Evolutionary conservation across 192 early-diverging fungal species (phyloP), one percentile per base, ranked within the genome.

Genomic region (Dissophora ornata): DNA sequence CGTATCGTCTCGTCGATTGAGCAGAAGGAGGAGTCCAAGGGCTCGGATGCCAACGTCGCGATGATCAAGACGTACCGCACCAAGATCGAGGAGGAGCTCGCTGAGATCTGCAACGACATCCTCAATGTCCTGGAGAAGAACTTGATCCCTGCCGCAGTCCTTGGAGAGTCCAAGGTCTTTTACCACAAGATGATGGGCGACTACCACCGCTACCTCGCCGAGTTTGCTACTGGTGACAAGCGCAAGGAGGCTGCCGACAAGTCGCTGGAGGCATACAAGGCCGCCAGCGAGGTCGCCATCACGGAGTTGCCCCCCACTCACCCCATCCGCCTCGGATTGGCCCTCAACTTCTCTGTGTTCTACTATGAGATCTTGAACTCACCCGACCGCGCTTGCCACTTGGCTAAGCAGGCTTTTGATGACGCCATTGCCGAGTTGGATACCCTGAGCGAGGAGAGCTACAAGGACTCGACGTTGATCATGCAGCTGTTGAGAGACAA

Each of bases 121-220:
- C 90, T 99, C 28, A 64, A 83, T 25, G 97, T 99, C 41, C 87
- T 99, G 54, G 89, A 88, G 69, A 88, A 96, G 30, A 88, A 96
- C 85, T 83, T 98, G 68, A 95, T 99, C 67, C 93, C 94, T 62
- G 82, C 88, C 62, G 94, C 95, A 57, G 91, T 91, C 79, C 90
- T 93, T 83, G 92, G 94, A 75, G 97, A 99, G 87, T 98, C 97
- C 73, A 96, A 95, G 88, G 96, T 99, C 81, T 99, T 99, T 86
- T 99, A 97, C 90, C 97, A 93, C 91, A 99, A 99, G 91, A 98
- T 99, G 97, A 97, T 95, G 93, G 97, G 96, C 59, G 97, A 99
- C 83, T 99, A 99, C 89, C 92, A 95, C 90, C 93, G 97, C 81
- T 99, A 99, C 85, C 91, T 99, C 29, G 97, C 97, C 75, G 97